phyloP scores from a whole-genome alignment of 2,329 filamentous ascomycete species.

The Tolypocladium paradoxum region DNA sequence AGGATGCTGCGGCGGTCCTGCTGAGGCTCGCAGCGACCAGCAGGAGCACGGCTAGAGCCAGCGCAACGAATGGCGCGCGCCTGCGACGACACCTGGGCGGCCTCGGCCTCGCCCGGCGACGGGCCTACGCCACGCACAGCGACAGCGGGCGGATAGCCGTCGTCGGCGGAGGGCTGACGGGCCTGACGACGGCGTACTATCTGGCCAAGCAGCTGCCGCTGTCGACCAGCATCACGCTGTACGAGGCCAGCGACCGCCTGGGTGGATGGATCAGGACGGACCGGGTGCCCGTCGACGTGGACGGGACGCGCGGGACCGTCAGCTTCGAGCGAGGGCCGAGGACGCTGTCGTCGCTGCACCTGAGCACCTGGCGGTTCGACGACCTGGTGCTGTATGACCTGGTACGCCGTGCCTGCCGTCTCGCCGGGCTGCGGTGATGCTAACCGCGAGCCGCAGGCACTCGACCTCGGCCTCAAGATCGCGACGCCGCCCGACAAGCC shows the following conservation, averaged over 20 bases:
- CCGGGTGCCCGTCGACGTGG: constrained; percentile 41
- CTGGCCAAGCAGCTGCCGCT: constrained; percentile 55
- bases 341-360: constrained; percentile 49
- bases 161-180: constrained; percentile 74
- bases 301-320: constrained; percentile 45
- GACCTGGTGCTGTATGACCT: constrained; percentile 60
- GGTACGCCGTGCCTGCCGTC: constrained; percentile 46
- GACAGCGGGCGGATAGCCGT: constrained; percentile 44
- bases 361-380: constrained; percentile 35
- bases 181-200: constrained; percentile 69
- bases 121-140: constrained; percentile 9
- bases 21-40: constrained; percentile 11
- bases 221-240: constrained; percentile 64
- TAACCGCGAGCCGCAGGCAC: constrained; percentile 12
- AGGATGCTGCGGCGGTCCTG: constrained; percentile 15
- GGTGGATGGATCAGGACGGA: constrained; percentile 80
- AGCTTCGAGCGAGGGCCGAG: constrained; percentile 79
- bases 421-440: constrained; percentile 9
- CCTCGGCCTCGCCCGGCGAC: not conserved
- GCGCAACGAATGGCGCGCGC: not conserved
- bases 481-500: constrained; percentile 33
- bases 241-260: constrained; percentile 57
- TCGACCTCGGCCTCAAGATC: constrained; percentile 30
- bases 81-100: constrained; percentile 5
- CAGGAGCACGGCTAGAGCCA: not conserved